Conservation (phyloP, 2,329 filamentous ascomycete species). For the Pezicula rhizophila region DNA sequence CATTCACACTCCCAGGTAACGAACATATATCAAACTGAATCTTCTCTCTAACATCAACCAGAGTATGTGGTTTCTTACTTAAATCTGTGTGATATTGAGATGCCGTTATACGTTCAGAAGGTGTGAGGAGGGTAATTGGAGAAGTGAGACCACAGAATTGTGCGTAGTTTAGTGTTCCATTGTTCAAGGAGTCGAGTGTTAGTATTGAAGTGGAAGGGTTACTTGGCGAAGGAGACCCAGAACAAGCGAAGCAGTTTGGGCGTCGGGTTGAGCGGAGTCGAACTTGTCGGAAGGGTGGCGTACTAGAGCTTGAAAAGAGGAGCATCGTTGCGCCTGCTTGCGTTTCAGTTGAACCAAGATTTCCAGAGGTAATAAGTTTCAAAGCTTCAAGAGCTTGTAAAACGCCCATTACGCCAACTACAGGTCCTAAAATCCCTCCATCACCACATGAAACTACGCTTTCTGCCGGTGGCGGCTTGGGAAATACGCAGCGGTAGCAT, state of each 20-base stretch:
- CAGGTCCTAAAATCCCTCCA: conserved; percentile 85
- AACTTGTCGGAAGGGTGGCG: conserved; percentile 64
- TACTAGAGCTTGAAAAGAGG: conserved; percentile 49
- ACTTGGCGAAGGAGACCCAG: conserved; percentile 29
- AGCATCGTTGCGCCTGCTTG: conserved; percentile 21
- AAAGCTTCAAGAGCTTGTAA: conserved; percentile 86
- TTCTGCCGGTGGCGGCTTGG: conserved; percentile 75
- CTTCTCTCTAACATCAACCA: conserved; percentile 80
- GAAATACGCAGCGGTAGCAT: conserved; percentile 93
- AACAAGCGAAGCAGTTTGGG: conserved; percentile 71
- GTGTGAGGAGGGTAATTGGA: conserved; percentile 49
- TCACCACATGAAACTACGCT: conserved; percentile 85
- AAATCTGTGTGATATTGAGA: conserved; percentile 42
- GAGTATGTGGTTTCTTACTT: conserved; percentile 38
- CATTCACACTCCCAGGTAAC: conserved; percentile 69
- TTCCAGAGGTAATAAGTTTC: conserved; percentile 59
- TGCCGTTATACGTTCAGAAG: conserved; percentile 63
- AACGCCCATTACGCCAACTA: conserved; percentile 89
- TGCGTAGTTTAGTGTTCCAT: conserved; percentile 72
- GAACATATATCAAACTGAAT: conserved; percentile 79
- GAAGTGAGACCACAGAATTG: conserved; percentile 69
- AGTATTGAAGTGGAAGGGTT: conserved; percentile 49
- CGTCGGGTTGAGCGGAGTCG: conserved; percentile 61
- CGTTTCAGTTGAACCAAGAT: conserved; percentile 12
- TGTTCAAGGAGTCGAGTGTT: conserved; percentile 53